Conservation (phyloP, 148 eudicot genomes). For the Talinum fruticosum region DNA sequence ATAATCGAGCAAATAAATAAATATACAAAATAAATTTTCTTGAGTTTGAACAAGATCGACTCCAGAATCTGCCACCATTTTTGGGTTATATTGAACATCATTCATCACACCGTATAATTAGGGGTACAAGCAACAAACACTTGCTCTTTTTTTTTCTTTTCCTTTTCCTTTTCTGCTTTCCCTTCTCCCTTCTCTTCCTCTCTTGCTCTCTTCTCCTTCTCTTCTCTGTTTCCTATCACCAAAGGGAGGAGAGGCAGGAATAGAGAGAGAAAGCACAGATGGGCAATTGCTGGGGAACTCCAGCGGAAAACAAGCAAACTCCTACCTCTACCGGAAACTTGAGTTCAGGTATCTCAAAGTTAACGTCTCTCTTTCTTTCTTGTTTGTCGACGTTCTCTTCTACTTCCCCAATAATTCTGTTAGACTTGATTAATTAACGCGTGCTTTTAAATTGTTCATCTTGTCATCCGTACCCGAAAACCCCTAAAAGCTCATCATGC, state of each 20-base stretch:
- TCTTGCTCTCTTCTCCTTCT: background rate
- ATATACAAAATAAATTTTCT: too few species aligned
- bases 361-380: too few species aligned
- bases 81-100: too few species aligned
- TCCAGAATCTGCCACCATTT: too few species aligned
- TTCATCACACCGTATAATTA: background rate
- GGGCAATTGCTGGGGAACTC: constrained; percentile 55
- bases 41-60: too few species aligned
- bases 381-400: too few species aligned
- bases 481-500: too few species aligned
- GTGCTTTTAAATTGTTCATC: too few species aligned
- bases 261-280: constrained; percentile 20
- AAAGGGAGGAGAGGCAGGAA: background rate
- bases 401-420: too few species aligned
- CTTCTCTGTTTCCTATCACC: background rate
- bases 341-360: constrained; percentile 41
- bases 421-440: too few species aligned
- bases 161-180: background rate
- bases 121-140: background rate
- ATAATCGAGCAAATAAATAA: background rate
- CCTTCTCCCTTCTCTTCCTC: background rate
- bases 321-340: constrained; percentile 38
- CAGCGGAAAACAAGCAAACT: constrained; percentile 22
- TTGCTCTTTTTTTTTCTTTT: background rate
- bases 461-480: too few species aligned